These are phyloP conservation scores for Stemphylium vesicarium DNA, from an alignment of 2,329 filamentous ascomycete genomes.

Conservation along the genomic window DNA sequence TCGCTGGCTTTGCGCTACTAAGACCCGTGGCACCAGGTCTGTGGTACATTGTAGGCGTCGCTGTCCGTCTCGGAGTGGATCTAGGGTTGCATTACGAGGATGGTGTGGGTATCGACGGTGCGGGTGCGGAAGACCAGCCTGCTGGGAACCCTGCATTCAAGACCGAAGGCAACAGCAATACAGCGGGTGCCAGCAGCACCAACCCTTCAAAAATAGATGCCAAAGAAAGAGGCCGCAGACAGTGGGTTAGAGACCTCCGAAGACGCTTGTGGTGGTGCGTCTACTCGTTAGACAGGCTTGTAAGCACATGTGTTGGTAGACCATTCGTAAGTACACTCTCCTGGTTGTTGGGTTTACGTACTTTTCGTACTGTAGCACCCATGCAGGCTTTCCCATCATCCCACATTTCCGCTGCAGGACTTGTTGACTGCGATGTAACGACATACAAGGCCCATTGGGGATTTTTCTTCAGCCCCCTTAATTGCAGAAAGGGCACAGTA, in stretches of 20 bases:
- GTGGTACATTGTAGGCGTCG: conserved; percentile 97
- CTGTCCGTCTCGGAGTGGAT: conserved; percentile 87
- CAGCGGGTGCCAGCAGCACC: conserved; percentile 23
- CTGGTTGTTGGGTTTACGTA: neutral
- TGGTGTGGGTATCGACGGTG: conserved; percentile 68
- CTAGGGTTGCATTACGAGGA: conserved; percentile 93
- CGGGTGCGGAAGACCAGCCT: conserved; percentile 40
- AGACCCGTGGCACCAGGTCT: conserved; percentile 90
- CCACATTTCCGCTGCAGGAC: no score
- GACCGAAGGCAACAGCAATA: conserved; percentile 42
- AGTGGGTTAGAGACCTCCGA: conserved; percentile 86
- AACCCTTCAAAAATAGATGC: conserved; percentile 52
- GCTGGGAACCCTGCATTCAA: conserved; percentile 33
- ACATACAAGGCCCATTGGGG: no score
- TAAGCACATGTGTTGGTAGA: conserved; percentile 89
- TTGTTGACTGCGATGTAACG: no score
- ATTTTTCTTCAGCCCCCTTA: no score
- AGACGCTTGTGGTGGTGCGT: conserved; percentile 96
- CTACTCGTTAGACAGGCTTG: conserved; percentile 92
- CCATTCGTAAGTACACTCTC: conserved; percentile 67
- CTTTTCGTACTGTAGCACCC: neutral
- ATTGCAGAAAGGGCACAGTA: no score
- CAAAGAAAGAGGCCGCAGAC: conserved; percentile 69
- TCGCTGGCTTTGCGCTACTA: conserved; percentile 90
- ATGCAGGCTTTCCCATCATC: neutral